Percentiles rank a stretch among this genome's conserved stretches.
Conservation (phyloP, 352 stramenopile species). For the Pythium apleroticum region DNA sequence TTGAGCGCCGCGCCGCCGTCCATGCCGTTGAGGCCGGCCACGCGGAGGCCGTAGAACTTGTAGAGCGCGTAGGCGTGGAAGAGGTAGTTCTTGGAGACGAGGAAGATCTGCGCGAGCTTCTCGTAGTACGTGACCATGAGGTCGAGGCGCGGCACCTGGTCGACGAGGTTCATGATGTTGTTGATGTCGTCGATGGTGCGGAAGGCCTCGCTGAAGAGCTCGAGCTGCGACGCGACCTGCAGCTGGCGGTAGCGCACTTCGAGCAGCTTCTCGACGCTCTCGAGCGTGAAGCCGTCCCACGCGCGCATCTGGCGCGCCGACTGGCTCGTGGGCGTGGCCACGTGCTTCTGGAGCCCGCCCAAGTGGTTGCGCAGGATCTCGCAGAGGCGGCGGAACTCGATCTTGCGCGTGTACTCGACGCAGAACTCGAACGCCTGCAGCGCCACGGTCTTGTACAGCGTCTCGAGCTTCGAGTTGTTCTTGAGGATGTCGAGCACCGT, state of each 20-base stretch:
- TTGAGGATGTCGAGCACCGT: conserved; percentile 97
- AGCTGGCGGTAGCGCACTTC: conserved; percentile 97
- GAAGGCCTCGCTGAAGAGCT: conserved; percentile 98
- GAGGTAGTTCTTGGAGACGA: conserved; percentile 96
- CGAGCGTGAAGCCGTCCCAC: conserved; percentile 96
- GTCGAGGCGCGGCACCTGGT: conserved; percentile 91
- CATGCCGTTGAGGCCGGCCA: conserved; percentile 82
- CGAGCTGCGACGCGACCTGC: conserved; percentile 92
- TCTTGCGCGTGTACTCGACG: conserved; percentile 89
- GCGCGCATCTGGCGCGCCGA: conserved; percentile 88
- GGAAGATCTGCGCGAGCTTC: conserved; percentile 97
- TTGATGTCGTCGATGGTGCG: conserved; percentile 99
- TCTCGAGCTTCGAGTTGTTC: conserved; percentile 93
- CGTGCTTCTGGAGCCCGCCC: conserved; percentile 93
- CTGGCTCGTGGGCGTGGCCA: conserved; percentile 60
- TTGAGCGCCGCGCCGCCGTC: conserved; percentile 41
- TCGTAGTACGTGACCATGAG: conserved; percentile 98
- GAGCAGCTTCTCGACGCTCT: conserved; percentile 95
- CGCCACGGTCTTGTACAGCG: conserved; percentile 74
- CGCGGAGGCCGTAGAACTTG: conserved; percentile 94
- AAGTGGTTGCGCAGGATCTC: conserved; percentile 98
- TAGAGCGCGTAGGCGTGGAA: conserved; percentile 97
- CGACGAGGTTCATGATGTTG: conserved; percentile 92
- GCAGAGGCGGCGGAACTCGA: conserved; percentile 96
- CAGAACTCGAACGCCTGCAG: conserved; percentile 86